Evolutionary conservation across 768 basidiomycete genomes (phyloP).

Genomic region (Amylocystis lapponica): DNA sequence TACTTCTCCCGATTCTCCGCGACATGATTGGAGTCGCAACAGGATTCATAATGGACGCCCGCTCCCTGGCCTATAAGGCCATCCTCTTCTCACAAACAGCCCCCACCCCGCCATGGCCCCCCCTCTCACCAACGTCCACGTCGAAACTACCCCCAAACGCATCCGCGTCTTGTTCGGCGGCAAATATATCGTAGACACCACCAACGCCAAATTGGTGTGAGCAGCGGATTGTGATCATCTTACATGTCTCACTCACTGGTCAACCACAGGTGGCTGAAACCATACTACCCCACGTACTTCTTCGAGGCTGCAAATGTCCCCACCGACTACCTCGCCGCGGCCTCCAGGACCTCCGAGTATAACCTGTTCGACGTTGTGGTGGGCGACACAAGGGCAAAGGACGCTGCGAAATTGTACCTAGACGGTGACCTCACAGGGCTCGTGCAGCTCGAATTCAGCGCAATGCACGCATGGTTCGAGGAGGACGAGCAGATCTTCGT

Average conservation of each 20-base stretch:
- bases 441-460: constrained; percentile 42
- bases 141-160: constrained; percentile 45
- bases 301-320: constrained; percentile 44
- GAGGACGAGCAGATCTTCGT: constrained; percentile 57
- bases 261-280: constrained; percentile 45
- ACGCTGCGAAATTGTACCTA: constrained; percentile 33
- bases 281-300: constrained; percentile 49
- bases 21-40: no score
- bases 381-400: constrained; percentile 31
- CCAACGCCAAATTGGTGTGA: constrained; percentile 55
- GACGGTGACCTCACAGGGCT: constrained; percentile 39
- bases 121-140: constrained; percentile 37
- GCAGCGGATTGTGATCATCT: constrained; percentile 15
- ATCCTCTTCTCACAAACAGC: background rate
- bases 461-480: constrained; percentile 62
- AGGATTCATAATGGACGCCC: no score
- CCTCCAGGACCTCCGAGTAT: constrained; percentile 18
- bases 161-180: constrained; percentile 50
- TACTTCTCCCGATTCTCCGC: no score
- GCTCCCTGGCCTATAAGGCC: no score
- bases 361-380: constrained; percentile 44
- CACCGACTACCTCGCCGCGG: constrained; percentile 30
- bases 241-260: background rate
- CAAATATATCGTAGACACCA: constrained; percentile 48
- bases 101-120: background rate